A percentile compares a stretch with the other conserved stretches of the same genome.
Evolutionary conservation across 495 filamentous ascomycete genomes (phyloP).

Genomic region (Annulohypoxylon bovei): DNA sequence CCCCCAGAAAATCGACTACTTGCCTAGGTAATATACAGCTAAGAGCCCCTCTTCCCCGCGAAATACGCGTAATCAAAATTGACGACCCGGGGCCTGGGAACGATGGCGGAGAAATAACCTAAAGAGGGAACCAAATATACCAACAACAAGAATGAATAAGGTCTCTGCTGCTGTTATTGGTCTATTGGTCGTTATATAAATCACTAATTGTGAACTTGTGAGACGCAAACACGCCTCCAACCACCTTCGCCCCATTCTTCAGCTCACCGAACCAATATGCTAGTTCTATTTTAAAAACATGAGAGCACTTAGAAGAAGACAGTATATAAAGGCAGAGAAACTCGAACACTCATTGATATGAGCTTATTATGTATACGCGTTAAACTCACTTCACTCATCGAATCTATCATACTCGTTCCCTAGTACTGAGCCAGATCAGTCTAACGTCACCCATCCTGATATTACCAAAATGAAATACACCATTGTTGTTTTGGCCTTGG

Average conservation of each 20-base stretch:
- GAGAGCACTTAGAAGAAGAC: background rate
- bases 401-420: background rate
- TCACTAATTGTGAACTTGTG: background rate
- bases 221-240: conserved; percentile 5
- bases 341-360: background rate
- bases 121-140: background rate
- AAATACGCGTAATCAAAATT: background rate
- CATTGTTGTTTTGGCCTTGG: conserved; percentile 44
- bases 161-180: background rate
- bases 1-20: background rate
- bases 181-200: background rate
- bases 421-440: background rate
- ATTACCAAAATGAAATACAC: conserved; percentile 53
- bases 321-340: background rate
- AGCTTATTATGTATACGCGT: background rate
- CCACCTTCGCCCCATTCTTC: background rate
- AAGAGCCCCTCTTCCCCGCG: background rate
- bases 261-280: background rate
- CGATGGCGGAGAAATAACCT: background rate
- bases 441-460: background rate
- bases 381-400: background rate
- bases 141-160: background rate
- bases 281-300: background rate
- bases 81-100: background rate
- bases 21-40: background rate